Evolutionary conservation across 805 yeast species (phyloP).

Genomic region (Middelhovenomyces tepae): DNA sequence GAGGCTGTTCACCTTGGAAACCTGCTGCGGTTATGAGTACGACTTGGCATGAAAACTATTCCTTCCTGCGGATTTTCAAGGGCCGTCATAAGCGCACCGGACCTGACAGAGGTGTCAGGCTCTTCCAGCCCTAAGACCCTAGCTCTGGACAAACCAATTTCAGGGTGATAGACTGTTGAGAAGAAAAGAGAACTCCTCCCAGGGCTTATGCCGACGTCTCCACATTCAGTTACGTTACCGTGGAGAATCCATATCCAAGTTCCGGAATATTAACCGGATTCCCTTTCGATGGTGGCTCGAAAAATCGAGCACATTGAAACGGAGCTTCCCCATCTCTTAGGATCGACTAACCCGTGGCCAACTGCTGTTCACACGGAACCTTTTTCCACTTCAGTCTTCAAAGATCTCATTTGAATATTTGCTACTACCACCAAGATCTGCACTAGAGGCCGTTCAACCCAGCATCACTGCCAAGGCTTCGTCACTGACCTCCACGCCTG

Average conservation of each 20-base stretch:
- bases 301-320: constrained; percentile 31
- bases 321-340: constrained; percentile 35
- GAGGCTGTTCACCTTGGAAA: constrained; percentile 40
- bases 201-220: constrained; percentile 37
- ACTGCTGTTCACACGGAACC: constrained; percentile 37
- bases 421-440: constrained; percentile 38
- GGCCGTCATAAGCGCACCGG: constrained; percentile 36
- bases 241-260: constrained; percentile 35
- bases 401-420: constrained; percentile 35
- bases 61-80: constrained; percentile 36
- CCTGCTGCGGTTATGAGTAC: constrained; percentile 39
- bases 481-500: constrained; percentile 37
- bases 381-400: constrained; percentile 37
- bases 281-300: constrained; percentile 34
- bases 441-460: constrained; percentile 36
- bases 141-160: constrained; percentile 36
- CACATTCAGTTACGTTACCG: constrained; percentile 36
- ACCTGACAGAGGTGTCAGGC: constrained; percentile 31
- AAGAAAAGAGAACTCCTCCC: constrained; percentile 38
- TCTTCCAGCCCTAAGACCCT: constrained; percentile 35
- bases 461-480: constrained; percentile 35
- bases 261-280: constrained; percentile 38
- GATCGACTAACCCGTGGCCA: constrained; percentile 38
- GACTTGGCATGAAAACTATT: constrained; percentile 35
- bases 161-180: constrained; percentile 35